Evolutionary conservation across 306 rosid genomes (phyloP).

Genomic region (Cyamopsis tetragonoloba): DNA sequence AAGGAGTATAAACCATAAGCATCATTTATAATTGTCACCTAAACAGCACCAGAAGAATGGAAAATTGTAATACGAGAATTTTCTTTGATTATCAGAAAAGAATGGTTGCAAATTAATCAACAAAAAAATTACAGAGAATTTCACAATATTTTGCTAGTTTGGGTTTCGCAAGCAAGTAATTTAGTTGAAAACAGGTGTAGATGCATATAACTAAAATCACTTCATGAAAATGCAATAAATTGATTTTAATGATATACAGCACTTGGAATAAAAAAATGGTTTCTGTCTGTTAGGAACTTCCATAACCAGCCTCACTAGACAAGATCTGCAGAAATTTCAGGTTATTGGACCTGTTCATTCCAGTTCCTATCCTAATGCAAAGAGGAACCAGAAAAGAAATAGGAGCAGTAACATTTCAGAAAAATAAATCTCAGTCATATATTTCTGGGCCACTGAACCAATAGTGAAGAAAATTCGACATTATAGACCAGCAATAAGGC

Average conservation of each 20-base stretch:
- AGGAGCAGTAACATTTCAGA: neutral
- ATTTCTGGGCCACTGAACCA: neutral
- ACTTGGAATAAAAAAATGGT: neutral
- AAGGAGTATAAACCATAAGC: slow-evolving; percentile 1
- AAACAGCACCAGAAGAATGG: neutral
- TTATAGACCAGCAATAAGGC: neutral
- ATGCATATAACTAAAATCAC: neutral
- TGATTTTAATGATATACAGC: neutral
- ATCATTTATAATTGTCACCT: neutral
- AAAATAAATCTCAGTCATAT: neutral
- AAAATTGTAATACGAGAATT: neutral
- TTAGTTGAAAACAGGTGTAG: neutral
- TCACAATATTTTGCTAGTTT: neutral
- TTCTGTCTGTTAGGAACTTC: neutral
- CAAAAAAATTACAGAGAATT: slow-evolving; percentile 2
- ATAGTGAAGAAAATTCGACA: neutral
- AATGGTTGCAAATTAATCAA: slow-evolving; percentile 17
- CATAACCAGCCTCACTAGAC: slow-evolving; percentile 14
- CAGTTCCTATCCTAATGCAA: neutral
- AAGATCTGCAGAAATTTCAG: neutral
- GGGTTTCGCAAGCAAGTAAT: slow-evolving; percentile 11
- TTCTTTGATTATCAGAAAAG: slow-evolving; percentile 15
- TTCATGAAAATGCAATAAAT: neutral
- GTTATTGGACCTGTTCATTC: slow-evolving; percentile 9
- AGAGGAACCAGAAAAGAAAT: slow-evolving; percentile 14